phyloP scores from a whole-genome alignment of 2,329 filamentous ascomycete genomes.

The Neonectria sp. region DNA sequence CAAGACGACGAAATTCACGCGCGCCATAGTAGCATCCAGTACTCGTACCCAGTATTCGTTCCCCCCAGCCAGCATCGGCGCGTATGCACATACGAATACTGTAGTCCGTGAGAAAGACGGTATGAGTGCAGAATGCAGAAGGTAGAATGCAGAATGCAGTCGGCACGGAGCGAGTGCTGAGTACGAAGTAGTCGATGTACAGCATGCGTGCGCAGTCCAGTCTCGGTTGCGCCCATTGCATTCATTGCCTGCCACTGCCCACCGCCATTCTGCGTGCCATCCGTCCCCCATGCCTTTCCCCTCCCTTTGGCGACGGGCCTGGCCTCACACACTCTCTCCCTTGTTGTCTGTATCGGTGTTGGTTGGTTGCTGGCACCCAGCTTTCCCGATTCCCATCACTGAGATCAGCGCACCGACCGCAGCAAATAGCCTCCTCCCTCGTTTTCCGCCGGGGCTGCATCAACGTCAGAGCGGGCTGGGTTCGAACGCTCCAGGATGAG shows the following conservation, averaged over 20 bases:
- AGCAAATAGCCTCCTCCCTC: background rate
- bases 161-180: conserved; percentile 18
- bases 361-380: conserved; percentile 15
- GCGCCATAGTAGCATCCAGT: background rate
- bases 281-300: conserved; percentile 6
- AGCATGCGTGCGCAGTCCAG: conserved; percentile 1
- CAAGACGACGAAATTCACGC: conserved; percentile 19
- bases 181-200: background rate
- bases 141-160: conserved; percentile 13
- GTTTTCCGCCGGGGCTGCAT: conserved; percentile 21
- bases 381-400: conserved; percentile 7
- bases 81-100: background rate
- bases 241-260: conserved; percentile 10
- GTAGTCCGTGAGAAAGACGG: conserved; percentile 27
- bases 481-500: background rate
- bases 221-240: conserved; percentile 1
- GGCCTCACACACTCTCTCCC: background rate
- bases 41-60: background rate
- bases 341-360: conserved; percentile 12
- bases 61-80: background rate
- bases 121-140: conserved; percentile 18
- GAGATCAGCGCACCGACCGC: conserved; percentile 19
- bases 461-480: conserved; percentile 1
- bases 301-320: conserved; percentile 4
- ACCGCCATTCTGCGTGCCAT: conserved; percentile 25